A percentile compares a stretch with the other conserved stretches of the same genome.
These are phyloP conservation scores for Ambrosiella cleistominuta DNA, from an alignment of 2,329 filamentous ascomycete genomes.

Conservation along the genomic window DNA sequence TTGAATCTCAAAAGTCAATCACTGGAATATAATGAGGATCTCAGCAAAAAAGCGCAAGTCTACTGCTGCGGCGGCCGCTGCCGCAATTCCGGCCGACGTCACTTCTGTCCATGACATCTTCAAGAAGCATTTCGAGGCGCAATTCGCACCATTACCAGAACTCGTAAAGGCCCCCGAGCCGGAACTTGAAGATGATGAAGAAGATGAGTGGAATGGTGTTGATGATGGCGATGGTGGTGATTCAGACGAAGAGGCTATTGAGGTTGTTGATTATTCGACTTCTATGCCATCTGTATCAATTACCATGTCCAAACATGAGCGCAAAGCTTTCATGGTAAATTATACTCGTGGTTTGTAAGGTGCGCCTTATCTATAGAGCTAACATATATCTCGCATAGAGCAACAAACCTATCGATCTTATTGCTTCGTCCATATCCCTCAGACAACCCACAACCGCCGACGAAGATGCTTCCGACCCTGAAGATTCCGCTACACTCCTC, in stretches of 20 bases:
- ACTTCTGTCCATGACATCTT: constrained; percentile 58
- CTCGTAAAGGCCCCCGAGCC: constrained; percentile 16
- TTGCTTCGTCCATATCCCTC: constrained; percentile 20
- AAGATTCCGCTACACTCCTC: constrained; percentile 51
- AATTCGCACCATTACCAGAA: constrained; percentile 56
- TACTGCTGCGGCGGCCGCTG: constrained; percentile 16
- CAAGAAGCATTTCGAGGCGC: constrained; percentile 69
- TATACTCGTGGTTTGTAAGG: not conserved
- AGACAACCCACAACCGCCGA: constrained; percentile 14
- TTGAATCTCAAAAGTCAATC: not conserved
- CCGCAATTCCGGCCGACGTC: constrained; percentile 14
- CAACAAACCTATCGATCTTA: constrained; percentile 30
- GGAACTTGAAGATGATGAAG: constrained; percentile 16
- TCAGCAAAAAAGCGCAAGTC: constrained; percentile 32
- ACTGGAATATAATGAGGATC: constrained; percentile 22
- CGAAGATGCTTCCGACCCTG: constrained; percentile 23
- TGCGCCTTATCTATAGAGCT: not conserved
- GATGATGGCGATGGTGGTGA: constrained; percentile 15
- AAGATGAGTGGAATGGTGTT: constrained; percentile 15
- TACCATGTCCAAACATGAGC: constrained; percentile 46
- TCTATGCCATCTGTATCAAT: constrained; percentile 22
- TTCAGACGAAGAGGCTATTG: constrained; percentile 22
- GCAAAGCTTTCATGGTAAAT: constrained; percentile 60
- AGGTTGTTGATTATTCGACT: constrained; percentile 44
- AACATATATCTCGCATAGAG: constrained; percentile 14